Base-by-base conservation (phyloP, 495 filamentous ascomycete genomes). In the Aspergillus wentii region DNA sequence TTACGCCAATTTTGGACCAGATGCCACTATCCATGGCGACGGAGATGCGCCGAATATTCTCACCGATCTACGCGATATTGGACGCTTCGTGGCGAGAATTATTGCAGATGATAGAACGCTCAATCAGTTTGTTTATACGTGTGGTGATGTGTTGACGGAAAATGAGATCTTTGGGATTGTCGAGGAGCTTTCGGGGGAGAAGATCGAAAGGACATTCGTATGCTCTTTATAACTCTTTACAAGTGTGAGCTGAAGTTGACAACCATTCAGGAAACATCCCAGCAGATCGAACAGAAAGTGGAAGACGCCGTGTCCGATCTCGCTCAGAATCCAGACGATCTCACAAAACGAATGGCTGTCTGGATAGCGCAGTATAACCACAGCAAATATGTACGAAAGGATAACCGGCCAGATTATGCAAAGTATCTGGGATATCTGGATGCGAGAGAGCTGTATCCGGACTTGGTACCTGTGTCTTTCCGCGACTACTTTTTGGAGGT, bases 341-440 rank as follows among this genome's bases (percentile, higher is more conserved):
- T 37, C 3, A 16, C 34, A 27, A 37, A 15, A 1, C 26, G 29
- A 1, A 17, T 56, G n/a, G 4, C 20, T 2, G 16, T 46, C 0
- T 32, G 31, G 2, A n/a, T 48, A 1, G 17, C 45, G 3, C 38
- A 72, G 19, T 69, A 69, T 40, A 9, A 43, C 1, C 27, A 58
- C 30, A 53, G 49, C 17, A 61, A 60, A 48, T 54, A 49, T 21
- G 31, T 73, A 6, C 52, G 66, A 3, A 44, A 44, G 18, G 70
- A 75, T 26, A 71, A 74, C 39, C 60, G 44, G n/a, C 62, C 58
- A 0, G 57, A 62, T 21, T 46, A 44, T 36, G 69, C 68, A 5
- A 48, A 53, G 22, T 71, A 68, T 35, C 45, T 76, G 17, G 70
- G 72, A 0, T 73, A 71, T 32, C 36, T 75, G 25, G 48, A 61